Evolutionary conservation across 2,329 filamentous ascomycete species (phyloP).

Genomic region (Colletotrichum neosansevieriae): DNA sequence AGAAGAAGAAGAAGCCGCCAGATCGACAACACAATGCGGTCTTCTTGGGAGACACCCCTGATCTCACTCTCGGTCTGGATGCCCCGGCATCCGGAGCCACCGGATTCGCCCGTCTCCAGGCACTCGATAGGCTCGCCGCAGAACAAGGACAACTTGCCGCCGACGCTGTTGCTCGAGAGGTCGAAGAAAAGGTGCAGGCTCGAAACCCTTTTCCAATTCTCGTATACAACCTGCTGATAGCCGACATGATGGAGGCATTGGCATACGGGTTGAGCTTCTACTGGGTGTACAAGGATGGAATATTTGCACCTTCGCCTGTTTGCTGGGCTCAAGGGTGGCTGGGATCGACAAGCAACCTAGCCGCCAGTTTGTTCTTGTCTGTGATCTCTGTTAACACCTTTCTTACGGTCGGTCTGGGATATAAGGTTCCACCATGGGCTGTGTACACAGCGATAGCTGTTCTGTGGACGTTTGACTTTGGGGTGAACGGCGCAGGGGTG

Average conservation of each 20-base stretch:
- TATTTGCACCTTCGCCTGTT: conserved; percentile 59
- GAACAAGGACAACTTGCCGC: not conserved
- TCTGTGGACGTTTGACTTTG: conserved; percentile 61
- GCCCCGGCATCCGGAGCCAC: not conserved
- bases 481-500: conserved; percentile 21
- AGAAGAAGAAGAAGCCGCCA: not conserved
- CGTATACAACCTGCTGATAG: conserved; percentile 69
- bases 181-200: not conserved
- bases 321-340: conserved; percentile 70
- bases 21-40: not conserved
- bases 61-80: conserved; percentile 5
- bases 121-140: conserved; percentile 17
- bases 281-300: conserved; percentile 61
- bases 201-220: conserved; percentile 69
- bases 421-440: conserved; percentile 56
- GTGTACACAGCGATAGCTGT: conserved; percentile 57
- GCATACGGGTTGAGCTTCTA: conserved; percentile 67
- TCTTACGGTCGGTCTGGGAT: conserved; percentile 63
- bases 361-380: conserved; percentile 69
- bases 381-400: conserved; percentile 70
- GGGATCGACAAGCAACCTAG: conserved; percentile 67
- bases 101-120: conserved; percentile 5
- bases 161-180: no score
- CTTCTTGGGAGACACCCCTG: not conserved
- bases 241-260: conserved; percentile 68